A percentile compares a stretch with the other conserved stretches of the same genome.
phyloP scores from a whole-genome alignment of 2,329 filamentous ascomycete species.

The Penicillium griseofulvum region DNA sequence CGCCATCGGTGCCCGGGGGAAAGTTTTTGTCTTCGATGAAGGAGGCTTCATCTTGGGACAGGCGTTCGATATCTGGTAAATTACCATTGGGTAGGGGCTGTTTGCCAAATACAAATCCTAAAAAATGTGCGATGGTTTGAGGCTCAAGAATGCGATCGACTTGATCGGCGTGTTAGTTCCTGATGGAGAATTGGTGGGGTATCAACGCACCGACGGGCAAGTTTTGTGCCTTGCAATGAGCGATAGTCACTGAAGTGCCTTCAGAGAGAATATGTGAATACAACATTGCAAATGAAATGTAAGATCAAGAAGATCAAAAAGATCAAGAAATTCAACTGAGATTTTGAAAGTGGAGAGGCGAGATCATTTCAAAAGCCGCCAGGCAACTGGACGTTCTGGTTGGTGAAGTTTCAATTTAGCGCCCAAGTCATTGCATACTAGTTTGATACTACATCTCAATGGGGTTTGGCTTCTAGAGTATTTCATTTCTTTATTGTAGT shows the following conservation, averaged over 20 bases:
- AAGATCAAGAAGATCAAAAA: too few species aligned
- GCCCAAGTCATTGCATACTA: neutral
- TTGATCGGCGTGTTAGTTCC: constrained; percentile 5
- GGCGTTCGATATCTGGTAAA: constrained; percentile 3
- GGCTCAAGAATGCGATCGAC: constrained; percentile 31
- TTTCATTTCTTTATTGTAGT: neutral
- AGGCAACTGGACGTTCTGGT: neutral
- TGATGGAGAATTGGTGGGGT: neutral
- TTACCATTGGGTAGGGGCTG: constrained; percentile 19
- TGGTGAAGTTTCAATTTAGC: neutral
- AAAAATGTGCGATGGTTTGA: constrained; percentile 22
- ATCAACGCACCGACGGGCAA: constrained; percentile 11
- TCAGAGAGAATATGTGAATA: neutral
- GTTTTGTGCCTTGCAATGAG: constrained; percentile 11
- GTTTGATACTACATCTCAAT: neutral
- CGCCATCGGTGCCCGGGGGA: constrained; percentile 2
- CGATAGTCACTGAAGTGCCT: neutral
- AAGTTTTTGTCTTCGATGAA: constrained; percentile 1
- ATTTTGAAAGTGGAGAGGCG: neutral
- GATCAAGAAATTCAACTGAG: neutral
- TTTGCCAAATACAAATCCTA: constrained; percentile 10
- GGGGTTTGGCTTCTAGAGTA: neutral
- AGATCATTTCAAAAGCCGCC: neutral
- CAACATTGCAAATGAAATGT: neutral
- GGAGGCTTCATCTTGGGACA: constrained; percentile 7